A percentile compares a stretch with the other conserved stretches of the same genome.
Conservation (phyloP, 306 rosid genomes). For the Oemleria cerasiformis region DNA sequence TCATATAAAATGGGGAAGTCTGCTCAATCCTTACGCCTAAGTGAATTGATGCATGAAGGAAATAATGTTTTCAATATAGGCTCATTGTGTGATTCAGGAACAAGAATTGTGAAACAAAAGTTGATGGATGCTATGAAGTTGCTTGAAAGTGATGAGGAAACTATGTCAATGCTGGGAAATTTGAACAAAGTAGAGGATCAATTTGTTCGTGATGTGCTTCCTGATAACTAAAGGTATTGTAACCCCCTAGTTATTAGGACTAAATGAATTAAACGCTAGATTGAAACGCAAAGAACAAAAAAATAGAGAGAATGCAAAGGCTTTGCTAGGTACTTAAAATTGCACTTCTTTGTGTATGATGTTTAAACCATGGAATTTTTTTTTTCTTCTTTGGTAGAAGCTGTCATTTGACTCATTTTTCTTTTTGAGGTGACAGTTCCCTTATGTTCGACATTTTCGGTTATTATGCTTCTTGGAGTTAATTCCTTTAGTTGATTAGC, state of each 20-base stretch:
- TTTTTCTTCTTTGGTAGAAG: neutral
- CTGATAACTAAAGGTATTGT: neutral
- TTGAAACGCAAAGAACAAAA: neutral
- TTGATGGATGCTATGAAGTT: constrained; percentile 14
- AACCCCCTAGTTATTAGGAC: neutral
- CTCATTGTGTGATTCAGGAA: constrained; percentile 12
- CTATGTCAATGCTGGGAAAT: constrained; percentile 4
- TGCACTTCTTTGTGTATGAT: neutral
- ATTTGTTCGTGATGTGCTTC: constrained; percentile 1
- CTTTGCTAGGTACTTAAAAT: neutral
- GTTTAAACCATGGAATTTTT: neutral
- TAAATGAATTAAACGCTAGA: too few relatives aligned
- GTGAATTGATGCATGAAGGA: constrained; percentile 17
- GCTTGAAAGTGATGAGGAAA: constrained; percentile 15
- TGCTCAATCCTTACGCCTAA: constrained; percentile 3
- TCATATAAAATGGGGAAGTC: neutral
- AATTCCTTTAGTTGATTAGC: neutral
- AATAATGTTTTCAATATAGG: constrained; percentile 14
- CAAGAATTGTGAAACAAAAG: constrained; percentile 14
- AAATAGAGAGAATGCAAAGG: neutral
- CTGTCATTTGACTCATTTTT: neutral
- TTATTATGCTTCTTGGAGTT: neutral
- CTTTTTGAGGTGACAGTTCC: neutral
- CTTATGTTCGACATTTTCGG: neutral
- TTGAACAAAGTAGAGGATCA: constrained; percentile 7